Conservation (phyloP, 2,329 filamentous ascomycete genomes). For the Aspergillus carbonarius region DNA sequence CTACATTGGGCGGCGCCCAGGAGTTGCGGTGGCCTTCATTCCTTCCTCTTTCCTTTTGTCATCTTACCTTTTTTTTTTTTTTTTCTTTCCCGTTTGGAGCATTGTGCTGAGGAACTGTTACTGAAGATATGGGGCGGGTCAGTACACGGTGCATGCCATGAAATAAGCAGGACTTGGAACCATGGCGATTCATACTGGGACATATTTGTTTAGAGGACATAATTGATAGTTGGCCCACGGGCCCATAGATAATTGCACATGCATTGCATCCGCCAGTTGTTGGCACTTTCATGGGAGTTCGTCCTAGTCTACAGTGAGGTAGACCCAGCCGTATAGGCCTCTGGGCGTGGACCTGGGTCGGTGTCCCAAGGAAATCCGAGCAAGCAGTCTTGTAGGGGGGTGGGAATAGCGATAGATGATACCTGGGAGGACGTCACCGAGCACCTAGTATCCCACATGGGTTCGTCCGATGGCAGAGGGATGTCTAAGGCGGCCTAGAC, state of each 20-base stretch:
- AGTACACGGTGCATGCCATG: slow-evolving; percentile 15
- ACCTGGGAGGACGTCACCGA: not conserved
- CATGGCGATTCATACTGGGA: slow-evolving; percentile 17
- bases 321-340: not conserved
- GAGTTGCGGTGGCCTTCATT: slow-evolving; percentile 9
- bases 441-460: not conserved
- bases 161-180: slow-evolving; percentile 21
- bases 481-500: not conserved
- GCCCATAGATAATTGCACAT: slow-evolving; percentile 16
- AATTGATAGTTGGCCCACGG: slow-evolving; percentile 17
- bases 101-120: not conserved
- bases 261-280: slow-evolving; percentile 7
- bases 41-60: slow-evolving; percentile 3
- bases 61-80: not conserved
- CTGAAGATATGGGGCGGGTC: slow-evolving; percentile 8
- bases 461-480: not conserved
- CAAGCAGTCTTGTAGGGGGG: too few relatives aligned
- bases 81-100: not conserved
- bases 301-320: not conserved
- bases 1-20: slow-evolving; percentile 12
- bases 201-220: slow-evolving; percentile 18
- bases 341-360: too few relatives aligned
- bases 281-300: not conserved
- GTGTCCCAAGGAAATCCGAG: too few relatives aligned
- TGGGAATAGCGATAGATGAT: too few relatives aligned